Evolutionary conservation across 345 rosid species (phyloP).

Genomic region (Erucastrum elatum): DNA sequence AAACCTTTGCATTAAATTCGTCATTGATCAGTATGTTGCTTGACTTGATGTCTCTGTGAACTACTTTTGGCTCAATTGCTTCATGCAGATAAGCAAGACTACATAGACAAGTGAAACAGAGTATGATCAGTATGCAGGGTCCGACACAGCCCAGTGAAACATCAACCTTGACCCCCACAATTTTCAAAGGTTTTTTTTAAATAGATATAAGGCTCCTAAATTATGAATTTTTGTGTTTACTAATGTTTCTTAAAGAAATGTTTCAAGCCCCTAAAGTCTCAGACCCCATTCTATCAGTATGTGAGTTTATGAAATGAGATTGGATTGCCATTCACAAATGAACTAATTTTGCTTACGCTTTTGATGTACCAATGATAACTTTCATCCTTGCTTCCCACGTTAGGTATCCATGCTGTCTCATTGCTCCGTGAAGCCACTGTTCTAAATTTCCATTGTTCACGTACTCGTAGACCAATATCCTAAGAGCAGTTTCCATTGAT

Average conservation of each 20-base stretch:
- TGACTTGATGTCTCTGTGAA: constrained; percentile 94
- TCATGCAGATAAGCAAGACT: constrained; percentile 97
- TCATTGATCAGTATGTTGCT: constrained; percentile 89
- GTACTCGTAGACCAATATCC: constrained; percentile 86
- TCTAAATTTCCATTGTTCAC: constrained; percentile 90
- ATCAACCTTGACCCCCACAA: no score
- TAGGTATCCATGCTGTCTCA: constrained; percentile 65
- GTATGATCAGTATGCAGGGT: background rate
- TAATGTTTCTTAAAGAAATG: no score
- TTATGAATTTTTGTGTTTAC: no score
- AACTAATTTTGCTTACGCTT: constrained; percentile 63
- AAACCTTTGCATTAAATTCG: constrained; percentile 85
- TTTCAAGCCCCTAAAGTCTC: no score
- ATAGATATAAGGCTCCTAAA: no score
- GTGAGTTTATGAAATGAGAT: background rate
- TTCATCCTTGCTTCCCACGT: constrained; percentile 94
- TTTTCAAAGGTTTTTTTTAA: no score
- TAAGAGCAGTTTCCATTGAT: constrained; percentile 20
- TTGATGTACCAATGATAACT: constrained; percentile 77
- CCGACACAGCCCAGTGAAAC: no score
- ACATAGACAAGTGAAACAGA: constrained; percentile 21
- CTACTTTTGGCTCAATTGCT: constrained; percentile 98
- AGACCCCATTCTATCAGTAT: no score
- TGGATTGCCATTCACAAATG: background rate
- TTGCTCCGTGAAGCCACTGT: constrained; percentile 89